Base-by-base conservation (phyloP, 352 stramenopile species). In the Phytophthora fragariaefolia region DNA sequence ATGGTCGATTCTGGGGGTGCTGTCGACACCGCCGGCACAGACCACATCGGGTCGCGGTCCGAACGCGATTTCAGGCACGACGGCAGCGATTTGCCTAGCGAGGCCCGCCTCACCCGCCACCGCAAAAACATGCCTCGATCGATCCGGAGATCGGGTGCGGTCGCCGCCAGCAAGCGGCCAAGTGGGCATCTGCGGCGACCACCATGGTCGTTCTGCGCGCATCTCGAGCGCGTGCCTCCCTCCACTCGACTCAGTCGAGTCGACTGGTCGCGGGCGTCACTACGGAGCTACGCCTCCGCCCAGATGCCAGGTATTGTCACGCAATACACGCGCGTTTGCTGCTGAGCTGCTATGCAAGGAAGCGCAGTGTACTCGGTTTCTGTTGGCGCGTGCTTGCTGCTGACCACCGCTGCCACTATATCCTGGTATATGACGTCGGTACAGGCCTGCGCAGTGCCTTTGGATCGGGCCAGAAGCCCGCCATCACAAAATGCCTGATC, bases 171-270 rank as follows among this genome's bases (percentile, higher is more conserved):
- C 46, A 49, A 63, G 27, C 45, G 43, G 22, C 4, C n/a, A 23
- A 24, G 8, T 7, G 34, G 15, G 43, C 18, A 32, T 48, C 47
- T 22, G 18, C 27, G 52, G 30, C 30, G 42, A 36, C 27, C 30
- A 45, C 23, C 17, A 32, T 30, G 24, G 28, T 58, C 51, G 24
- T 26, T 38, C 45, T 58, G 58, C 22, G 32, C 58, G 47, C 40
- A 54, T 47, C 51, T 18, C 36, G 51, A 68, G 42, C 52, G 23
- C 60, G 52, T 68, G 60, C 60, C 60, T 68, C 55, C 60, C 52
- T 62, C 60, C 60, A 68, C 20, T 67, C 58, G 58, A n/a, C n/a
- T n/a, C n/a, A n/a, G n/a, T n/a, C n/a, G n/a, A n/a, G n/a, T n/a
- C n/a, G n/a, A 3, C 38, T 45, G 10, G 46, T 32, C 24, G 24